Conservation (phyloP, 2,329 filamentous ascomycete genomes). For the Epichloe sp. region DNA sequence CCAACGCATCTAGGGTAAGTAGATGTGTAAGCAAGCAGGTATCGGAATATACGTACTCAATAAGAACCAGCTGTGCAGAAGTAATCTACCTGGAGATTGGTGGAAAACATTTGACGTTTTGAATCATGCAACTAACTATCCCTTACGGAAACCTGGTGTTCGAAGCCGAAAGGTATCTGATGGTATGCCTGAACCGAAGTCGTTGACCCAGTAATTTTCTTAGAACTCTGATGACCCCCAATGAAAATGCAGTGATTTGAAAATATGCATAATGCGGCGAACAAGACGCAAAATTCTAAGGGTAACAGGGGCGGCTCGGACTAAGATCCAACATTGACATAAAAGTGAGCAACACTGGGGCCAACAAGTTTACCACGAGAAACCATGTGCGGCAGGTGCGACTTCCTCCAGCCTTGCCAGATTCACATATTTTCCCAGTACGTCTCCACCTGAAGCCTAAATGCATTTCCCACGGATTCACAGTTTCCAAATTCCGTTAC, state of each 20-base stretch:
- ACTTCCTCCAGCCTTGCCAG: constrained; percentile 3
- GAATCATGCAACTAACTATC: no score
- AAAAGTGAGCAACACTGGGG: background rate
- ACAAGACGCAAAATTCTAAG: background rate
- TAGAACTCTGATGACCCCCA: no score
- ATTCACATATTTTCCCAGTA: constrained; percentile 1
- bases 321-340: background rate
- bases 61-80: no score
- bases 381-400: constrained; percentile 2
- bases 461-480: background rate
- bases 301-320: background rate
- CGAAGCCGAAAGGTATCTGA: no score
- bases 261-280: background rate
- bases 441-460: background rate
- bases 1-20: no score
- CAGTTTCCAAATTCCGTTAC: background rate
- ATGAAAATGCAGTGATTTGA: background rate
- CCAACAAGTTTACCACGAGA: background rate
- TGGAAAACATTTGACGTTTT: no score
- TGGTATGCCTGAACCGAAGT: no score
- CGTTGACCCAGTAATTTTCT: no score
- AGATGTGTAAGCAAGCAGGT: no score
- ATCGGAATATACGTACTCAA: no score
- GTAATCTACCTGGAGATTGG: no score
- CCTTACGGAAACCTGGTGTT: no score